These are phyloP conservation scores for Epichloe amarillans DNA, from an alignment of 2,329 filamentous ascomycete genomes.

Conservation along the genomic window DNA sequence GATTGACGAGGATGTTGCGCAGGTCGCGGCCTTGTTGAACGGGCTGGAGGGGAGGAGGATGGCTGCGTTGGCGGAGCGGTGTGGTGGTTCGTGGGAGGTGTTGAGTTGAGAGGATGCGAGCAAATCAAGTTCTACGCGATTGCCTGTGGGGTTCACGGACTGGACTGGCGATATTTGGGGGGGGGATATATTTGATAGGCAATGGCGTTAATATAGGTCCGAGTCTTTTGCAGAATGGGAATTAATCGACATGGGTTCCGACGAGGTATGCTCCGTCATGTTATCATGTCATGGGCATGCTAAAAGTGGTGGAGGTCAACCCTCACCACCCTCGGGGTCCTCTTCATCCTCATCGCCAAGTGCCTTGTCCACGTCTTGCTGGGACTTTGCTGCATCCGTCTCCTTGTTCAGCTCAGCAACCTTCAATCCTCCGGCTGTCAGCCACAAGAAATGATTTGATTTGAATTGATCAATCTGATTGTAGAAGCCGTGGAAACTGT, in stretches of 20 bases:
- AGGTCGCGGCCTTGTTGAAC: constrained; percentile 22
- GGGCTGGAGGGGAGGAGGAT: constrained; percentile 21
- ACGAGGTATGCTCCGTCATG: too few relatives aligned
- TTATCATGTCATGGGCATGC: too few relatives aligned
- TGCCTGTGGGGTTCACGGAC: too few relatives aligned
- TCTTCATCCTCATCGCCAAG: constrained; percentile 40
- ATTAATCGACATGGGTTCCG: too few relatives aligned
- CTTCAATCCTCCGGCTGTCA: constrained; percentile 54
- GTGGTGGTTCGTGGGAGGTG: constrained; percentile 25
- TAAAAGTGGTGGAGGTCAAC: constrained; percentile 6
- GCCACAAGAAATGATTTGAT: constrained; percentile 59
- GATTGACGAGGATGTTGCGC: constrained; percentile 23
- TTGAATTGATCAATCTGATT: constrained; percentile 66
- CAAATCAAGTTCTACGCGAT: too few relatives aligned
- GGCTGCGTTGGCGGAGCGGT: constrained; percentile 19
- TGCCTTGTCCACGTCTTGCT: constrained; percentile 31
- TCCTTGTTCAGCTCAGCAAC: constrained; percentile 33
- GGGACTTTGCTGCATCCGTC: constrained; percentile 21
- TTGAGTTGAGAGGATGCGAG: constrained; percentile 10
- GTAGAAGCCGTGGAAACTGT: constrained; percentile 64
- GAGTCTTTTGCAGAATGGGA: too few relatives aligned
- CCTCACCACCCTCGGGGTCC: constrained; percentile 33
- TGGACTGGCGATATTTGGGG: too few relatives aligned
- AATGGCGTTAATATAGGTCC: too few relatives aligned
- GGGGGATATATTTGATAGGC: too few relatives aligned